Conservation (phyloP, 306 rosid genomes). For the Castanospermum australe region DNA sequence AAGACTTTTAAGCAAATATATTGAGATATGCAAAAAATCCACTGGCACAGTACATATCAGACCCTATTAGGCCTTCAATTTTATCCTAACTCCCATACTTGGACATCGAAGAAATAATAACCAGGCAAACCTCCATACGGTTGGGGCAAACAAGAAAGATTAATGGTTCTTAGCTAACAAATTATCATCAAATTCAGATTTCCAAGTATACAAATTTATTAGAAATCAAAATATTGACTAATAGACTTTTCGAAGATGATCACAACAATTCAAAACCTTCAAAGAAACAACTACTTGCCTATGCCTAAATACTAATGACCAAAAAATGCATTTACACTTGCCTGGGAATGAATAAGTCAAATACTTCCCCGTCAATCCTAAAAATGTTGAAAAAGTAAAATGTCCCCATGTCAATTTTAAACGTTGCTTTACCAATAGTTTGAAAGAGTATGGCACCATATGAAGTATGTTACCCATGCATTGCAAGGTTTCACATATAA, state of each 20-base stretch:
- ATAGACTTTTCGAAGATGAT: background rate
- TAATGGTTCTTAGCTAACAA: background rate
- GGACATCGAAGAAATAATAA: background rate
- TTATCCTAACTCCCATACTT: background rate
- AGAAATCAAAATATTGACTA: background rate
- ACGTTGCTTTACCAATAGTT: background rate
- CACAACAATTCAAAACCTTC: background rate
- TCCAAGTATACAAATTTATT: too few relatives aligned
- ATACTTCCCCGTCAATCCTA: background rate
- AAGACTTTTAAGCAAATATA: background rate
- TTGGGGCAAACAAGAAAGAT: background rate
- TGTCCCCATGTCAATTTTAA: background rate
- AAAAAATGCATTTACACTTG: background rate
- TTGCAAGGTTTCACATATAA: background rate
- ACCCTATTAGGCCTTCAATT: background rate
- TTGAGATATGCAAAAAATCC: background rate
- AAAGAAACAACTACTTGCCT: background rate
- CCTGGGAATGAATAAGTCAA: background rate
- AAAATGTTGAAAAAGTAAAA: background rate
- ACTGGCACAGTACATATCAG: background rate
- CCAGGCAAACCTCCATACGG: background rate
- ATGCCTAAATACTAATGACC: background rate
- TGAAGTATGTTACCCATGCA: background rate
- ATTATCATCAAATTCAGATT: background rate
- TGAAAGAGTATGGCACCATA: background rate